Percentiles rank a stretch among this genome's conserved stretches.
Conservation (phyloP, 73 alveolate species). For the Paraurostyla sp. region DNA sequence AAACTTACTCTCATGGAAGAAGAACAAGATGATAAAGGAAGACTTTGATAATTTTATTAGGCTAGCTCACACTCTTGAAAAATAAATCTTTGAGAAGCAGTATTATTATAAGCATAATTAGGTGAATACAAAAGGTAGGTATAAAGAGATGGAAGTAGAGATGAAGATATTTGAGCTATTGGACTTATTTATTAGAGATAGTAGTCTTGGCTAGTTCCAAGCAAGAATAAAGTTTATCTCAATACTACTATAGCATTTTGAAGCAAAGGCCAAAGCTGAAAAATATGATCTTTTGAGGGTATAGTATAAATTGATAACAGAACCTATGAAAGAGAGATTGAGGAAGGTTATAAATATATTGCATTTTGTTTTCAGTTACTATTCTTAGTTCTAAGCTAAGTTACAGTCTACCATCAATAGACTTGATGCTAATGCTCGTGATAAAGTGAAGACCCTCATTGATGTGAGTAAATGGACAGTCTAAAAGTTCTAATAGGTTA, state of each 20-base stretch:
- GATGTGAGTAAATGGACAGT: conserved; percentile 76
- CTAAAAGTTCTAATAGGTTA: conserved; percentile 65
- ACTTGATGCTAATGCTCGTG: conserved; percentile 64
- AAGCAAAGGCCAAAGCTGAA: conserved; percentile 47
- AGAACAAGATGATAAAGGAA: conserved; percentile 74
- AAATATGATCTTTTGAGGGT: not conserved
- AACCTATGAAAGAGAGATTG: not conserved
- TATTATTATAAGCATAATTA: not conserved
- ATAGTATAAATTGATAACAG: not conserved
- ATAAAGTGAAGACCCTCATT: conserved; percentile 69
- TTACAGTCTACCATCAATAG: not conserved
- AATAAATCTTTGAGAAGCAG: conserved; percentile 23
- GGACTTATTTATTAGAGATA: conserved; percentile 79
- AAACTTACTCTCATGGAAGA: conserved; percentile 84
- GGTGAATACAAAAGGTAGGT: not conserved
- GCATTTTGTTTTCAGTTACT: conserved; percentile 69
- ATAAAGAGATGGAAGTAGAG: not conserved
- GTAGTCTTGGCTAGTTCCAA: conserved; percentile 80
- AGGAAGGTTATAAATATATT: conserved; percentile 70
- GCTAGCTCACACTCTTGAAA: conserved; percentile 63
- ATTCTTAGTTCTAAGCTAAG: conserved; percentile 39
- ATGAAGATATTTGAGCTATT: conserved; percentile 64
- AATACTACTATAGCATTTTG: conserved; percentile 56
- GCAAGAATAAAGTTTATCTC: conserved; percentile 76
- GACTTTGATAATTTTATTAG: conserved; percentile 76